Evolutionary conservation across 139 green algal species (phyloP), one percentile per base, ranked within the genome.

Genomic region (Asterochloris erici): DNA sequence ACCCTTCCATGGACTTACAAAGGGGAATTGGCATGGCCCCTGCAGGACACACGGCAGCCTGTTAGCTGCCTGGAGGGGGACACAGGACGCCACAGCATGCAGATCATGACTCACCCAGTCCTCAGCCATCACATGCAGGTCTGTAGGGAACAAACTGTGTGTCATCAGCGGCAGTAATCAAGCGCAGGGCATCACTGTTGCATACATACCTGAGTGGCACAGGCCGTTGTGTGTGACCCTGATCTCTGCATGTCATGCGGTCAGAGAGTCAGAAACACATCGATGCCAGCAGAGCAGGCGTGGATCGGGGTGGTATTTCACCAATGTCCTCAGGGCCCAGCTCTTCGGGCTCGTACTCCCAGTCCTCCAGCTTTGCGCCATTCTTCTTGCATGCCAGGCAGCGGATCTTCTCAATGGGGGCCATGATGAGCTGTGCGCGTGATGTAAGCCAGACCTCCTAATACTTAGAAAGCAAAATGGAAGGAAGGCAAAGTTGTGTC

Each of bases 161-260:
- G 38, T 54, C 38, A 54, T 2, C 38, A 54, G 38, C 38, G 38
- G 38, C 38, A 54, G 6, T 78, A 69, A 63, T 78, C 87, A 24
- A 82, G 82, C 29, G 92, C 87, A 63, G 92, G 80, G 74, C 88
- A 86, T n/a, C n/a, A 63, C 83, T 91, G 11, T 63, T 79, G 68
- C 60, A 79, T 12, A 85, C 38, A 68, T 85, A 84, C 88, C 89
- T 92, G 80, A 87, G 78, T 90, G 89, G 82, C 87, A 90, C 10
- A 90, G 27, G 0, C 89, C 88, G 77, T 89, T 89, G 79, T 90
- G 83, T 11, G 85, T 88, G 0, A 92, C 85, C 60, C 78, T 27
- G 21, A 88, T 84, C 68, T 85, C 78, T 66, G 74, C 27, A 79
- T 11, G 12, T 9, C 0, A 1, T 23, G 15, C n/a, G 4, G 24